Base-by-base conservation (phyloP, 257 asterid genomes). In the Marsdenia floribunda region DNA sequence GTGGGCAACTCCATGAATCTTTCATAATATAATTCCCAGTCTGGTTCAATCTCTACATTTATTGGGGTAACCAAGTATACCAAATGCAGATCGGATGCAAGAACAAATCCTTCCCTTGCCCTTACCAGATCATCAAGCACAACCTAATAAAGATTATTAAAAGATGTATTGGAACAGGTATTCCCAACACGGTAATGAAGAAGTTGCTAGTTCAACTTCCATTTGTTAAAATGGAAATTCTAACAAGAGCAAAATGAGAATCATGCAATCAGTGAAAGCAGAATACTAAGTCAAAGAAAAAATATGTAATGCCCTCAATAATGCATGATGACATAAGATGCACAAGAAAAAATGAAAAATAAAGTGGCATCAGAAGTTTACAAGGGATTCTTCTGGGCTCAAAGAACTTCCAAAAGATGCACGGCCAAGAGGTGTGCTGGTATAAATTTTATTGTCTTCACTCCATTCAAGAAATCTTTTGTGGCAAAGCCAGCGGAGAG, bases 71-170 rank as follows among this genome's bases (percentile, higher is more conserved):
- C 99, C 84, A 94, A 80, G 90, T 92, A 94, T 44, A 94, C 98
- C 87, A 94, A 81, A 89, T 94, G 99, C 85, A 94, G 85, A 82
- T 94, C 99, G 81, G 99, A 94, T 71, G 99, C 97, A 26, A 94
- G 90, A 71, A 94, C 98, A 83, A 94, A 94, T n/a, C 98, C 99
- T 85, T 94, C 96, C 82, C 99, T 89, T 67, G 99, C 99, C 86
- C 99, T 88, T 64, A 85, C 50, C 82, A 94, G 90, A 89, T 94
- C 98, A 78, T 92, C 98, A 84, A 94, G 88, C 86, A 94, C 99
- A 84, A 94, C 82, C 99, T 94, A 82, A 79, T 53, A 64, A 77
- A 83, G 69, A 59, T 61, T 42, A 44, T 61, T 19, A 59, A 63
- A 64, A 42, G 47, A 68, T 44, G n/a, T 44, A 63, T 33, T 26